Base-by-base conservation (phyloP, 257 asterid genomes). In the Primulina eburnea region DNA sequence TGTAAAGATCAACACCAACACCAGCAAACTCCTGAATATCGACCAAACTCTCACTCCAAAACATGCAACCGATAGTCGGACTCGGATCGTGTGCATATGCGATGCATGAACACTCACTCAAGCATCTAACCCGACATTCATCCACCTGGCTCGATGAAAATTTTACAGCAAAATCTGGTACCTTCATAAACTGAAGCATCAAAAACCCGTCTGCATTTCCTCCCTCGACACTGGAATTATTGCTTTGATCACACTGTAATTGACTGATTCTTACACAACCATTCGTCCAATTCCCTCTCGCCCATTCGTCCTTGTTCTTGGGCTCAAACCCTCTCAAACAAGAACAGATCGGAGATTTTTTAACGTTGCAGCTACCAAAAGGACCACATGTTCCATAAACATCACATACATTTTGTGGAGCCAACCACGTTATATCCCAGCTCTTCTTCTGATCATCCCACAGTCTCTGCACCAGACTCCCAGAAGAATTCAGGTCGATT, bases 271-370 rank as follows among this genome's bases (percentile, higher is more conserved):
- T 76, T 7, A 8, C 33, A 50, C 88, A 83, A 5, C 88, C 88
- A 20, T 73, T 4, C 1, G 68, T 76, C 88, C 88, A 81, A 28
- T 78, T 81, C 66, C 86, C 84, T 7, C 74, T 74, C 28, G 1
- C 72, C 86, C 88, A 83, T 55, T 78, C 84, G 0, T 71, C 76
- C 0, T 0, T 1, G 10, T 60, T 53, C 16, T 38, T 6, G 0
- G 88, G 88, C 69, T 71, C 88, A 53, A 80, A 83, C 43, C 85
- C 88, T 61, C 62, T 73, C 69, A 80, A 30, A 69, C 88, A 83
- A 32, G 84, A 76, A 53, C 88, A 83, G 47, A 83, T 70, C 0
- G 84, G 82, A 0, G 60, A 75, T 10, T 71, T 52, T 69, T 8
- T 43, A 4, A 11, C 9, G 14, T 76, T 65, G 47, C 91, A 86